These are phyloP conservation scores for Penicillium daleae DNA, from an alignment of 495 filamentous ascomycete species.

Conservation along the genomic window DNA sequence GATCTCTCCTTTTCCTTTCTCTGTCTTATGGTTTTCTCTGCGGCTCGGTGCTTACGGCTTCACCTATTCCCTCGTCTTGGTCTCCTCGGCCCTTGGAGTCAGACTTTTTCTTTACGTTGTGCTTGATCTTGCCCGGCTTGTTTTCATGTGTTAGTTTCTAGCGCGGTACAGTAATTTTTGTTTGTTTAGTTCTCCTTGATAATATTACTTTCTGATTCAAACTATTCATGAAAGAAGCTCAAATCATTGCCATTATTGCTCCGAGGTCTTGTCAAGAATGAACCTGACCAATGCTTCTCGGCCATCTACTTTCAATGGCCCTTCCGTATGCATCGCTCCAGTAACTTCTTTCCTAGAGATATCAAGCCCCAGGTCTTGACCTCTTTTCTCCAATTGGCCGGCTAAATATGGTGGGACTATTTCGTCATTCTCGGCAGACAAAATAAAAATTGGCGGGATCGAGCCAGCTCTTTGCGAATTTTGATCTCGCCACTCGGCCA, in stretches of 20 bases:
- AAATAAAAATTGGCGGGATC: constrained; percentile 53
- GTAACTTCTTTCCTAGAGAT: constrained; percentile 40
- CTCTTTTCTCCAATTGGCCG: constrained; percentile 48
- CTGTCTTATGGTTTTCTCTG: constrained; percentile 25
- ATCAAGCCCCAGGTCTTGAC: constrained; percentile 33
- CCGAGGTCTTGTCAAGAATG: constrained; percentile 16
- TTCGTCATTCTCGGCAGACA: constrained; percentile 69
- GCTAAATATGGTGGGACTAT: constrained; percentile 64
- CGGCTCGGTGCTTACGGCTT: constrained; percentile 29
- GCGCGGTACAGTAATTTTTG: constrained; percentile 27
- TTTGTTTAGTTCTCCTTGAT: constrained; percentile 20
- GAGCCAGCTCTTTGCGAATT: background rate
- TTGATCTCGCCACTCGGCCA: constrained; percentile 35
- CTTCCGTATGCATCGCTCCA: constrained; percentile 59
- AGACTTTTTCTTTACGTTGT: constrained; percentile 17
- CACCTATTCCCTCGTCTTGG: constrained; percentile 21
- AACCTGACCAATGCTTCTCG: constrained; percentile 45
- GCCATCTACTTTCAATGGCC: constrained; percentile 44
- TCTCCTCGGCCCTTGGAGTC: constrained; percentile 19
- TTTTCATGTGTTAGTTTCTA: constrained; percentile 24
- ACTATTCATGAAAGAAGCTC: background rate
- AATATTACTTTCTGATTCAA: constrained; percentile 22
- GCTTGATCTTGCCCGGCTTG: constrained; percentile 6
- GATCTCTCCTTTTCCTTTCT: constrained; percentile 20
- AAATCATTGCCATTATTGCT: background rate